A percentile compares a stretch with the other conserved stretches of the same genome.
Conservation (phyloP, 495 filamentous ascomycete genomes). For the Immersiella caudata region DNA sequence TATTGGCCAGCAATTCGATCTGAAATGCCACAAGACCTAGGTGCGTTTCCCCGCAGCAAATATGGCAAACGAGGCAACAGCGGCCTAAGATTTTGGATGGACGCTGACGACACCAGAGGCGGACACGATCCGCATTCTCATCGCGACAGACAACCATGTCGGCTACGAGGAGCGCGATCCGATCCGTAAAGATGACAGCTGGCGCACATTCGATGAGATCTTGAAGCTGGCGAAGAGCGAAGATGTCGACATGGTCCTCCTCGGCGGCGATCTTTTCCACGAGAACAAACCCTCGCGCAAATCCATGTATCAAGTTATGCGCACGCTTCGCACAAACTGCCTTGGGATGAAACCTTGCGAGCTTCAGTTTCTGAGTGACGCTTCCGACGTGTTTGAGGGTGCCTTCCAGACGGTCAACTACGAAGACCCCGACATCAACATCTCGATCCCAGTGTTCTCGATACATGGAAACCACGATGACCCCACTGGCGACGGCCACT, state of each 20-base stretch:
- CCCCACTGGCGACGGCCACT: slow-evolving; percentile 88
- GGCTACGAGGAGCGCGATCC: slow-evolving; percentile 93
- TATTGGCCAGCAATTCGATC: neutral
- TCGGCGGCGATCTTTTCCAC: slow-evolving; percentile 95
- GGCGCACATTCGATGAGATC: slow-evolving; percentile 93
- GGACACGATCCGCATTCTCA: slow-evolving; percentile 92
- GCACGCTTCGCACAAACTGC: slow-evolving; percentile 87
- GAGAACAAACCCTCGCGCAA: slow-evolving; percentile 98
- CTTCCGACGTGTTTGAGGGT: slow-evolving; percentile 80
- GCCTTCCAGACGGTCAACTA: slow-evolving; percentile 95
- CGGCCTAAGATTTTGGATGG: neutral
- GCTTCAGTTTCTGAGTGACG: slow-evolving; percentile 92
- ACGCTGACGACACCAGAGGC: slow-evolving; percentile 52
- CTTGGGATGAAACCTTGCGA: slow-evolving; percentile 94
- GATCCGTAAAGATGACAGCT: slow-evolving; percentile 93
- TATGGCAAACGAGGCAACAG: neutral
- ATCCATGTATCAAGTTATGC: slow-evolving; percentile 96
- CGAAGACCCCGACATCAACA: slow-evolving; percentile 95
- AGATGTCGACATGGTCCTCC: slow-evolving; percentile 95
- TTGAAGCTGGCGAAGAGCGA: slow-evolving; percentile 85
- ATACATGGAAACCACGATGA: slow-evolving; percentile 99
- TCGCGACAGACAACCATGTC: slow-evolving; percentile 96
- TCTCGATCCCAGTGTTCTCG: slow-evolving; percentile 95
- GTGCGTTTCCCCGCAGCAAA: slow-evolving; percentile 16
- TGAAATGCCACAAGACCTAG: slow-evolving; percentile 30